Base-by-base conservation (phyloP, 2,329 filamentous ascomycete species). In the Fusarium sp. region DNA sequence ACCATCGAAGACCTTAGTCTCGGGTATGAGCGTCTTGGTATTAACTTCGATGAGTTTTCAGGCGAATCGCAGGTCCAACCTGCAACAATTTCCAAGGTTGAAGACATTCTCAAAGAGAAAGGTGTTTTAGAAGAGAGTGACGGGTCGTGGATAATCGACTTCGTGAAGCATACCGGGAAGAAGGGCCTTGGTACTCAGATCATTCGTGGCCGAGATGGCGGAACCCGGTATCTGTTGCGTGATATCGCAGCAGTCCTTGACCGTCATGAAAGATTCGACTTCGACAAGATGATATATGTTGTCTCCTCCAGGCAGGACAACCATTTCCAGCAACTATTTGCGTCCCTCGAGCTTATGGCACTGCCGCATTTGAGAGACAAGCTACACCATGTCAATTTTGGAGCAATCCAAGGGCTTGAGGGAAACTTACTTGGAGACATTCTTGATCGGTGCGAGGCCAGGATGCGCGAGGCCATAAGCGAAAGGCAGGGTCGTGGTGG, bases 251-350 rank as follows among this genome's bases (percentile, higher is more conserved):
- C 92, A 70, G 86, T 91, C 30, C 80, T 93, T 48, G 86, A 89
- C 70, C 87, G 91, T 36, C 69, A 86, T 51, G 83, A 88, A 18
- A 85, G 86, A 70, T 86, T 86, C 78, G 76, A 87, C 8, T 93
- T 93, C 74, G 91, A 94, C 80, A 88, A 92, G 76, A 93, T 94
- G 91, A 91, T 94, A 60, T 94, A 94, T 75, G 91, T 94, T 15
- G 89, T 93, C 34, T 90, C 91, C 0, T 89, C 88, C 10, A 87
- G 90, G 70, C 91, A 94, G 75, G 90, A 91, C 72, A 83, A 91
- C 28, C 91, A 94, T 76, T 85, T 94, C 53, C 88, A 89, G 13
- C 62, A 62, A n/a, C 15, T 81, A 0, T 75, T 77, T 23, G 70
- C 74, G 16, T 68, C 77, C 0, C 60, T 82, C 8, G 75, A 77